Conservation (phyloP, 2,329 filamentous ascomycete species). For the Grosmannia clavigera region DNA sequence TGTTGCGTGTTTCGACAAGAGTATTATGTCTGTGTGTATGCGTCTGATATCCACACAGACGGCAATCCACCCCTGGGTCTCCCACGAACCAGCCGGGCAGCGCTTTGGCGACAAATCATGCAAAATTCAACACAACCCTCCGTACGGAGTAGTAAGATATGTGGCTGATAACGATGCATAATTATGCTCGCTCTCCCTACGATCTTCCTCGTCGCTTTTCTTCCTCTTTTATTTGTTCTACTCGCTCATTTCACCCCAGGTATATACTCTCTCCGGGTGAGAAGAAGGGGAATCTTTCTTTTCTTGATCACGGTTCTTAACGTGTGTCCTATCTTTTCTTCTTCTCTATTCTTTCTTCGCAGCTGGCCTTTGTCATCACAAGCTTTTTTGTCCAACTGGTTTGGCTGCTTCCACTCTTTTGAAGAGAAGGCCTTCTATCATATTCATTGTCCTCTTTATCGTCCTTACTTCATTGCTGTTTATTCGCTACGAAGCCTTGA, state of each 20-base stretch:
- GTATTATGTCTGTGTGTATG: neutral
- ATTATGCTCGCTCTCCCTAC: slow-evolving; percentile 22
- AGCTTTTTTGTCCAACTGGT: slow-evolving; percentile 35
- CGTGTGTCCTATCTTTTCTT: slow-evolving; percentile 29
- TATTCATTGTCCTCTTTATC: neutral
- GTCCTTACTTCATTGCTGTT: slow-evolving; percentile 1
- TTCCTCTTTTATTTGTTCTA: slow-evolving; percentile 17
- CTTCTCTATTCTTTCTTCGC: slow-evolving; percentile 24
- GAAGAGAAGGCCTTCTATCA: neutral
- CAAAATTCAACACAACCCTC: slow-evolving; percentile 15
- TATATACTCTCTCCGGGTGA: neutral
- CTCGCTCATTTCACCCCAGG: neutral
- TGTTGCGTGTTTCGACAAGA: neutral
- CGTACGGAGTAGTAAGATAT: slow-evolving; percentile 2
- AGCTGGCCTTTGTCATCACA: slow-evolving; percentile 27
- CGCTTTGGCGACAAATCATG: slow-evolving; percentile 23
- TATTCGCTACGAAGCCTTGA: neutral
- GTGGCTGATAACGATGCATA: slow-evolving; percentile 18
- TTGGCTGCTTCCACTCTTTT: slow-evolving; percentile 46
- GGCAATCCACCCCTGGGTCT: slow-evolving; percentile 18
- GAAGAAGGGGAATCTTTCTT: neutral
- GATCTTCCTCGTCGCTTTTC: slow-evolving; percentile 6
- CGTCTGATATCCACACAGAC: neutral
- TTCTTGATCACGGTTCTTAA: slow-evolving; percentile 19
- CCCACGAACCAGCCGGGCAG: slow-evolving; percentile 20